Base-by-base conservation (phyloP, 2,329 filamentous ascomycete genomes). In the Curvularia spicifera region DNA sequence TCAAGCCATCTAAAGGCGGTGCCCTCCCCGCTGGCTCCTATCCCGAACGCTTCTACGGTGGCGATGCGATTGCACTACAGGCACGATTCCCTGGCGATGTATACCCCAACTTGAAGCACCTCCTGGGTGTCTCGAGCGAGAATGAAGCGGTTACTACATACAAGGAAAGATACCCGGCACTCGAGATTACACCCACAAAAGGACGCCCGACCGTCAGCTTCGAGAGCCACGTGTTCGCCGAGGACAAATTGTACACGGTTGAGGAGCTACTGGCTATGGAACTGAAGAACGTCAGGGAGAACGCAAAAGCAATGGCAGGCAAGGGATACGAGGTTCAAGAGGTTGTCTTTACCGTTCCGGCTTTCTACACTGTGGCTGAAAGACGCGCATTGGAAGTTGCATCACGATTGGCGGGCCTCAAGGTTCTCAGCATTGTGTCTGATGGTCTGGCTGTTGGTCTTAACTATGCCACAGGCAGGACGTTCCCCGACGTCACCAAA, bases 211-310 rank as follows among this genome's bases (percentile, higher is more conserved):
- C 92, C 0, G 88, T 90, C 54, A 86, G 88, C n/a, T 91, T 99
- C 80, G 89, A 89, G 80, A 97, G 92, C 81, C 84, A 83, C 71
- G 84, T 84, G 80, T 78, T 93, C 85, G 86, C 89, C 64, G 53
- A 86, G 49, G 83, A 84, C 65, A 79, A 82, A 58, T 78, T 81
- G 15, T 89, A 87, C 72, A 85, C 91, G 70, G 89, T 98, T 0
- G 95, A 99, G 80, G 95, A 99, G 80, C 83, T 99, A 65, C 79
- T 99, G 73, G 93, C 93, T 48, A 99, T 99, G 95, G 88, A 98
- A 80, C 83, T 99, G 65, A 91, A 96, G 82, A 95, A 91, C 77
- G 87, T 98, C 68, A 90, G 90, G 76, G 87, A 87, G 75, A 98
- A 97, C 71, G 95, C 95, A 13, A 92, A 97, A 80, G 80, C 82